Evolutionary conservation across 2,329 filamentous ascomycete genomes (phyloP).

Genomic region (Epicoccum sorghinum): DNA sequence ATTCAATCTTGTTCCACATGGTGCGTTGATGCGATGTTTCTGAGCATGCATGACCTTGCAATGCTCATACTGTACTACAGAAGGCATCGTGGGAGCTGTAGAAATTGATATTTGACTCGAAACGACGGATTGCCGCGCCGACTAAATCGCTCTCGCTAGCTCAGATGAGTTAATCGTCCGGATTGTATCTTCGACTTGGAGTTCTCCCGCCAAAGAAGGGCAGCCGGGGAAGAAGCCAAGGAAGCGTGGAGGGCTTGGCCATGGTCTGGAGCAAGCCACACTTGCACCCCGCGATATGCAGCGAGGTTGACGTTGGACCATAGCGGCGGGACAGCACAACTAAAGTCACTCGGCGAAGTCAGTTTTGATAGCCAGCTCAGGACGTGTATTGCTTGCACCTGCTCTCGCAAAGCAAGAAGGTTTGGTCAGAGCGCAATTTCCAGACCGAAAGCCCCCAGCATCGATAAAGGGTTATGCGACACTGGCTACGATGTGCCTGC

Average conservation of each 20-base stretch:
- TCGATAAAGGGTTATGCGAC: no score
- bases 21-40: not conserved
- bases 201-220: slow-evolving; percentile 7
- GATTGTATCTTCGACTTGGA: slow-evolving; percentile 1
- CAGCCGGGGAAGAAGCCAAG: slow-evolving; percentile 33
- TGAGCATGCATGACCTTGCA: not conserved
- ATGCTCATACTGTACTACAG: not conserved
- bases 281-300: slow-evolving; percentile 19
- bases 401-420: no score
- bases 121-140: slow-evolving; percentile 10
- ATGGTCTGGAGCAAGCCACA: slow-evolving; percentile 42
- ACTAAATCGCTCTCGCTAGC: slow-evolving; percentile 4
- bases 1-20: not conserved
- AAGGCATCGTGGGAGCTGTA: slow-evolving; percentile 2
- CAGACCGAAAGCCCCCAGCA: no score
- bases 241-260: slow-evolving; percentile 27
- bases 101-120: not conserved
- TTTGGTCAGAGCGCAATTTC: no score
- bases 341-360: no score
- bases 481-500: not conserved
- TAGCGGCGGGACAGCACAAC: slow-evolving; percentile 1
- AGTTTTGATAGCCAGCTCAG: not conserved
- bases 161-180: slow-evolving; percentile 8
- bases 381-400: not conserved
- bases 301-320: slow-evolving; percentile 12